Percentiles rank a stretch among this genome's conserved stretches.
Evolutionary conservation across 2,329 filamentous ascomycete species (phyloP).

Genomic region (Calonectria multiphialidica): DNA sequence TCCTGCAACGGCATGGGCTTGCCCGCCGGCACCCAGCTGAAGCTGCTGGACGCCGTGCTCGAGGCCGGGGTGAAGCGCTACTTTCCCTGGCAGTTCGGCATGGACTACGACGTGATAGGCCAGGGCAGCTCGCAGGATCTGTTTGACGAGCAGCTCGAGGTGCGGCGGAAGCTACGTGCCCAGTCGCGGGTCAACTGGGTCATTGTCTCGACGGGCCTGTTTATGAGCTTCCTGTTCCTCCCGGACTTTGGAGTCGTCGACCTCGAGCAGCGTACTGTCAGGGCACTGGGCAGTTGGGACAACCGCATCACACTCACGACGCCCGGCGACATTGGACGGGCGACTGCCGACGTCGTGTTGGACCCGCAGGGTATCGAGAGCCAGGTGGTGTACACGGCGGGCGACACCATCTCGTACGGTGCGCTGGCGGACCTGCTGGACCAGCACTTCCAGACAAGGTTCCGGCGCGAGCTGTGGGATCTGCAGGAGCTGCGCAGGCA

Average conservation of each 20-base stretch:
- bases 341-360: conserved; percentile 68
- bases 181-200: conserved; percentile 68
- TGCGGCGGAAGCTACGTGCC: conserved; percentile 63
- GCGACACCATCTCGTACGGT: conserved; percentile 72
- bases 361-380: conserved; percentile 49
- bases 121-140: conserved; percentile 70
- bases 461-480: conserved; percentile 65
- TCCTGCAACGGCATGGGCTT: conserved; percentile 72
- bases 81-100: conserved; percentile 81
- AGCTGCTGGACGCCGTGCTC: conserved; percentile 68
- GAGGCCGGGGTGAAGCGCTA: conserved; percentile 62
- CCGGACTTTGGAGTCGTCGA: conserved; percentile 73
- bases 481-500: conserved; percentile 57
- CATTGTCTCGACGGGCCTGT: conserved; percentile 77
- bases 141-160: conserved; percentile 76
- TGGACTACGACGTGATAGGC: conserved; percentile 77
- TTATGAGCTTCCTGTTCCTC: conserved; percentile 78
- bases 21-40: conserved; percentile 66
- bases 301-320: conserved; percentile 73
- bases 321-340: conserved; percentile 71
- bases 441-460: conserved; percentile 49
- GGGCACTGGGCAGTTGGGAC: conserved; percentile 72
- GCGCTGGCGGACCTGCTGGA: conserved; percentile 66
- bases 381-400: conserved; percentile 69
- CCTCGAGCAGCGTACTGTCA: conserved; percentile 53